Base-by-base conservation (phyloP, 2,329 filamentous ascomycete genomes). In the Berkeleyomyces basicola region DNA sequence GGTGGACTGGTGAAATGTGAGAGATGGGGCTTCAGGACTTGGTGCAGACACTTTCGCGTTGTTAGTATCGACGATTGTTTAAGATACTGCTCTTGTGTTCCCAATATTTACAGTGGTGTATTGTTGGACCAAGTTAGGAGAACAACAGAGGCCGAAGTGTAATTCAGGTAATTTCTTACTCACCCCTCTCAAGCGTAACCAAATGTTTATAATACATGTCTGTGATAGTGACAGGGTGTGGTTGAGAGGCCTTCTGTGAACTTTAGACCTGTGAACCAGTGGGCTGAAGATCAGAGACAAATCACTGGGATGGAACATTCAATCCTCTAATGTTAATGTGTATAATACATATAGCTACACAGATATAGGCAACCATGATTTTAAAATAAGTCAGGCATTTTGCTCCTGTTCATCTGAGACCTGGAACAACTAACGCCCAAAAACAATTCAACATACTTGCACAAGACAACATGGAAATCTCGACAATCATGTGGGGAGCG, bases 41-140 rank as follows among this genome's bases (percentile, higher is more conserved):
- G 49, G 9, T 11, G 49, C 49, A 23, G 23, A 23, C 23, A 23
- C 31, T 23, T 23, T 36, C n/a, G 33, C 37, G 9, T 36, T 53
- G 33, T 23, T 14, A 44, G 46, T 53, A 58, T 43, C 14, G 36
- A 61, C 11, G 51, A n/a, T 39, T 64, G 59, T 64, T 60, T 64
- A 58, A 58, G 57, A 64, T 62, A 49, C 63, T 43, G 55, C 60
- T 62, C 62, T 40, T 57, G 60, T 64, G 59, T 57, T 47, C 43
- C 63, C 59, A 64, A 64, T 64, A 62, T 64, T 64, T 57, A 23
- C 59, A 55, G 46, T 57, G 39, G 60, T 62, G 47, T 14, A 40
- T 42, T 59, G 63, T 64, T 55, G 43, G 55, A 61, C 59, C 14
- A 47, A 23, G 49, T 33, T 53, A 36, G n/a, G 37, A 53, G 49